Evolutionary conservation across 1,284 basidiomycete genomes (phyloP), one percentile per base, ranked within the genome.

Genomic region (Jaminaea rosea): DNA sequence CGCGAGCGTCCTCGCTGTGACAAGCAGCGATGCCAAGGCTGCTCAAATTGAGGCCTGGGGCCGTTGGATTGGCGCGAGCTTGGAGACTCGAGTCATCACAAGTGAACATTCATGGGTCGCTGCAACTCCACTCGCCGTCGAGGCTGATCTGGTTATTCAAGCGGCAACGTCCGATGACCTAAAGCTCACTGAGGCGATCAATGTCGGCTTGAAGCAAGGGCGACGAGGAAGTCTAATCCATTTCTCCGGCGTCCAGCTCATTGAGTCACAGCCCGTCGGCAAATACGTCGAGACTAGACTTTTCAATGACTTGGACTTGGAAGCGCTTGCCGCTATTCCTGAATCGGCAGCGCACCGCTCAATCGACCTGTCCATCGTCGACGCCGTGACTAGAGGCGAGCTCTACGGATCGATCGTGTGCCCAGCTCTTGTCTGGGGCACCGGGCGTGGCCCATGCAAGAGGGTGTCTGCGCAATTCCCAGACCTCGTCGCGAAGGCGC

Each of bases 341-440:
- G 54, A 56, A 26, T n/a, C n/a, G 5, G 54, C 54, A 23, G 50
- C 54, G 6, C 54, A 56, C 41, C 49, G 54, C 10, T 11, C n/a
- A 17, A 56, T 56, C 42, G 54, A 56, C 29, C 52, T 56, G 13
- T 46, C 26, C 21, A 56, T 56, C 36, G 52, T 15, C 15, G 8
- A 28, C 6, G 50, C 34, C n/a, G 28, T 47, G 23, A 31, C 27
- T 7, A 10, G n/a, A 8, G 52, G 46, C 23, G 36, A 24, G 46
- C 29, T 56, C 24, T 29, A 27, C 4, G 54, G 45, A 11, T 29
- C 50, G 21, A 54, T 56, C 45, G 37, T 56, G 11, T 52, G 54
- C 44, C 52, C 54, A 3, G 46, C 45, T 23, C 50, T 56, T 21
- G 46, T 56, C 45, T 56, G 54, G 54, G 54, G 54, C 31, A 34